Evolutionary conservation across 768 basidiomycete genomes (phyloP).

Genomic region (Amanita rubescens): DNA sequence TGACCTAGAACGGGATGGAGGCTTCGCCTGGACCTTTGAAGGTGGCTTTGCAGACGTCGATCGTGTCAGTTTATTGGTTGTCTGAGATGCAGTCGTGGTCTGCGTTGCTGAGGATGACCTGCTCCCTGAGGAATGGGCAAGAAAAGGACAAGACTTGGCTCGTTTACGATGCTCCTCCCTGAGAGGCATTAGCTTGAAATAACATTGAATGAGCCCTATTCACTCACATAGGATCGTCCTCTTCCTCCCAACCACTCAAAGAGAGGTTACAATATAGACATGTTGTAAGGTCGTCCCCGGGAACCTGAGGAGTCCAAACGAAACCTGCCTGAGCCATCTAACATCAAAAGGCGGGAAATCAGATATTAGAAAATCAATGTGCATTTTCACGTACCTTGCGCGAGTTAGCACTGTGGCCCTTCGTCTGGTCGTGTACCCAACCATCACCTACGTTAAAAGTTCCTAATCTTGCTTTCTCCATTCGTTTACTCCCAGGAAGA

Average conservation of each 20-base stretch:
- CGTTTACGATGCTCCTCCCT: slow-evolving; percentile 77
- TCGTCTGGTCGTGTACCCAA: slow-evolving; percentile 64
- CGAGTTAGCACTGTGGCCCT: slow-evolving; percentile 60
- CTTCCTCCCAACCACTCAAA: slow-evolving; percentile 80
- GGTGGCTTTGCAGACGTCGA: slow-evolving; percentile 21
- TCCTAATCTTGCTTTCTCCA: slow-evolving; percentile 67
- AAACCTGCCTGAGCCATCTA: slow-evolving; percentile 88
- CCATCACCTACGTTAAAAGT: slow-evolving; percentile 49
- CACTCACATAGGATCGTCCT: slow-evolving; percentile 81
- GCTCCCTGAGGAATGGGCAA: slow-evolving; percentile 18
- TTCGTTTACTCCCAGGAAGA: slow-evolving; percentile 52
- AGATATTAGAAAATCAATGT: background rate
- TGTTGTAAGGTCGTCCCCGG: slow-evolving; percentile 71
- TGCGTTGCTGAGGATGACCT: background rate
- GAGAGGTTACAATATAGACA: slow-evolving; percentile 81
- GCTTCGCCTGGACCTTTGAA: slow-evolving; percentile 21
- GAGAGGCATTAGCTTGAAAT: slow-evolving; percentile 3
- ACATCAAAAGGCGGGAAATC: background rate
- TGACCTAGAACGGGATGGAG: background rate
- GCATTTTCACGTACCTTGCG: slow-evolving; percentile 42
- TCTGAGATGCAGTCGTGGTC: background rate
- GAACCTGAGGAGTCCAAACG: slow-evolving; percentile 60
- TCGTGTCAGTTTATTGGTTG: slow-evolving; percentile 19
- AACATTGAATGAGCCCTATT: slow-evolving; percentile 15
- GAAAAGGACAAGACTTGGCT: slow-evolving; percentile 40